Evolutionary conservation across 2,329 filamentous ascomycete species (phyloP), one percentile per base, ranked within the genome.

Genomic region (Fusarium sp.): DNA sequence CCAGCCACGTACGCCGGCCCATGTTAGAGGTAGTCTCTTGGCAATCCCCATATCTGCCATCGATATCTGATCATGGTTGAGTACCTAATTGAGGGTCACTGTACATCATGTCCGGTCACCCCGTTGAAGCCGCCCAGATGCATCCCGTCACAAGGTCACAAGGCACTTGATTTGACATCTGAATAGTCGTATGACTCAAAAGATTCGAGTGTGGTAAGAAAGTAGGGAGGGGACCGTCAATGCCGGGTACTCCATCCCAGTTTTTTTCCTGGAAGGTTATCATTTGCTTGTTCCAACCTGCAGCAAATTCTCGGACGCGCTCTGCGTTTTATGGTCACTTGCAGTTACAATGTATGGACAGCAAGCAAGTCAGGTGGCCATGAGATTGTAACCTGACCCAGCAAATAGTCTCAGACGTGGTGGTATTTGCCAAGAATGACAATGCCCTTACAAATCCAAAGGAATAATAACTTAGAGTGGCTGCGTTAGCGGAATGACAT

Each of bases 91-190:
- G n/a, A 13, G 31, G n/a, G 19, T 19, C 19, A 34, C 29, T 34
- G 12, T 28, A 8, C 29, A 9, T 15, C 22, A 32, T 40, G 36
- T 15, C 35, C 40, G 62, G 54, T 45, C n/a, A 6, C 41, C 44
- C 61, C 62, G 61, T 58, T 50, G 47, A 47, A 34, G 34, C 61
- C 47, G 61, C 19, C 12, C 35, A 41, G 32, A 26, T 13, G 42
- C 26, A 25, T 34, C 29, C 15, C 51, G 34, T 41, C 26, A 19
- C 25, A 42, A 43, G 56, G 49, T 64, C 60, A 64, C 60, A 50
- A 28, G 60, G 32, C 36, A 31, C 36, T 32, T 15, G 47, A 25
- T 11, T 12, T n/a, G 32, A 15, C 38, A 29, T 38, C 25, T 35
- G n/a, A 15, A 32, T 38, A 24, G 42, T 39, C 39, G 39, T 48